Conservation (phyloP, 306 rosid species). For the Hylodesmum podocarpum region DNA sequence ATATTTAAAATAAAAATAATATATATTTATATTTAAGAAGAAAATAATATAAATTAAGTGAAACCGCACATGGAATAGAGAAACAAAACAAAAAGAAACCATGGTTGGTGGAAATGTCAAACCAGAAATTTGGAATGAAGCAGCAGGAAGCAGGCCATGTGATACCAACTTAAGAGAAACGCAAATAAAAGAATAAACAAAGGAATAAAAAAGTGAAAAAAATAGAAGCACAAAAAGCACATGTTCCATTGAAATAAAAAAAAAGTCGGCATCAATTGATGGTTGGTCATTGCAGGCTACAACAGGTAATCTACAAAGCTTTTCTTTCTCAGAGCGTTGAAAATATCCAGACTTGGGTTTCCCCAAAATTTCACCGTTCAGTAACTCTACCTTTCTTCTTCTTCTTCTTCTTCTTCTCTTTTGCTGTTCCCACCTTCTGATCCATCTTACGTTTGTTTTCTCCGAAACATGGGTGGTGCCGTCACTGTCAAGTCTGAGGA, state of each 20-base stretch:
- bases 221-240: slow-evolving; percentile 30
- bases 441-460: neutral
- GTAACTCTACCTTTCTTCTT: no score
- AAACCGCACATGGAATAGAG: no score
- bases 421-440: neutral
- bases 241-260: slow-evolving; percentile 20
- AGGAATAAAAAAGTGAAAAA: neutral
- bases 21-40: no score
- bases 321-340: neutral
- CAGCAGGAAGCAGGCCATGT: neutral
- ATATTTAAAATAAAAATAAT: no score
- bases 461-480: slow-evolving; percentile 26
- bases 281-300: neutral
- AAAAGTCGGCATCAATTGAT: neutral
- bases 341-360: neutral
- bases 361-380: neutral
- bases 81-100: no score
- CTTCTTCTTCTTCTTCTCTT: neutral
- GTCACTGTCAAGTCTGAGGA: slow-evolving; percentile 34
- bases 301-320: neutral
- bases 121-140: neutral
- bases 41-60: no score
- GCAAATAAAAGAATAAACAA: no score
- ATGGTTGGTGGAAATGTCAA: neutral
- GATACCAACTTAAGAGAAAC: neutral